Conservation (phyloP, 2,329 filamentous ascomycete species). For the Exophiala xenobiotica region DNA sequence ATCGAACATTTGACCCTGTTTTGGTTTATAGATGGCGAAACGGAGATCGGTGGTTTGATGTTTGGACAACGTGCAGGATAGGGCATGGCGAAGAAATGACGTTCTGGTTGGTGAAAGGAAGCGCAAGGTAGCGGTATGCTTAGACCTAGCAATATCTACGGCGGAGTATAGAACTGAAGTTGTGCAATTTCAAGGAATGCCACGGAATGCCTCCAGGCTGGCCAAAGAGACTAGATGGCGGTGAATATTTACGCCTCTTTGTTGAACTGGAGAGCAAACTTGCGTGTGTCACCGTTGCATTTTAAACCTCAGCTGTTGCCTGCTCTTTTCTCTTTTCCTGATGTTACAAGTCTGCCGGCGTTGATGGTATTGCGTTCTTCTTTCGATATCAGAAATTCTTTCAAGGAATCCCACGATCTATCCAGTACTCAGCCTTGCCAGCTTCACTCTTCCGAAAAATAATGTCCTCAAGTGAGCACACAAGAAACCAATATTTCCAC, state of each 20-base stretch:
- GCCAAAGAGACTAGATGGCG: constrained; percentile 1
- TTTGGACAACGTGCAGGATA: constrained; percentile 3
- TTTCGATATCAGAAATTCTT: background rate
- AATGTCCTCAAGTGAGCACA: constrained; percentile 11
- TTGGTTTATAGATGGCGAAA: background rate
- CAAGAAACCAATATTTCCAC: constrained; percentile 12
- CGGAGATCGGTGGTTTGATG: constrained; percentile 2
- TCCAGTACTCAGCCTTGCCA: constrained; percentile 1
- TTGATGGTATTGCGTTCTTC: constrained; percentile 12
- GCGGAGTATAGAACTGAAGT: too few relatives aligned
- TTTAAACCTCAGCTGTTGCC: background rate
- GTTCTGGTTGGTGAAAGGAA: constrained; percentile 8
- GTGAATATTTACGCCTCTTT: constrained; percentile 2
- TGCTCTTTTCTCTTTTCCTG: constrained; percentile 2
- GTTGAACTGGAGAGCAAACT: constrained; percentile 3
- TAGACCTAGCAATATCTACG: too few relatives aligned
- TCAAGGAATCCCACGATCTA: too few relatives aligned
- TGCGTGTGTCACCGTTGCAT: constrained; percentile 12
- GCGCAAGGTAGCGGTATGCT: too few relatives aligned
- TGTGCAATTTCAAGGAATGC: too few relatives aligned
- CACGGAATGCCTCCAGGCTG: background rate
- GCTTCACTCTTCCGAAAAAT: constrained; percentile 2
- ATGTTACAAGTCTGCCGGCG: constrained; percentile 8
- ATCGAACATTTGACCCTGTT: constrained; percentile 16
- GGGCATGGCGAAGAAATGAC: constrained; percentile 12